Conservation (phyloP, 78 protist species). For the Anaeramoeba flamelloides region DNA sequence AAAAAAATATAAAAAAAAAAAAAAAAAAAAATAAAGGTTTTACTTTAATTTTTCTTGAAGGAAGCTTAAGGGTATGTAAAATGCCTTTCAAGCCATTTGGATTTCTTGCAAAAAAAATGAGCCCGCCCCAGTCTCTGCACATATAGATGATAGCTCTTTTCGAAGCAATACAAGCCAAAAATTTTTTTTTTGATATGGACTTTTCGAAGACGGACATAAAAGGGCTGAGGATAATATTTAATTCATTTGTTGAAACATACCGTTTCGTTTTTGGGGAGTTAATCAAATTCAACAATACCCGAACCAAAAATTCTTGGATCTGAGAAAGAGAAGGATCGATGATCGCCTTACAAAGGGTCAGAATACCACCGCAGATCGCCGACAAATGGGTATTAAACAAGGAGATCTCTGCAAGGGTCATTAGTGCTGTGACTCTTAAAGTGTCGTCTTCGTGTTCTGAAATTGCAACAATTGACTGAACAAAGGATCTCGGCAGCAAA, state of each 20-base stretch:
- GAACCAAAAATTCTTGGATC: neutral
- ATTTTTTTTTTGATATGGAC: neutral
- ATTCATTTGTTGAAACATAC: neutral
- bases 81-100: neutral
- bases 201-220: neutral
- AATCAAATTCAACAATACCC: neutral
- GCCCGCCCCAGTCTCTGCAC: neutral
- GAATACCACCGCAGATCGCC: neutral
- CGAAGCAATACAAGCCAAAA: neutral
- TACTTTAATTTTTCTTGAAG: neutral
- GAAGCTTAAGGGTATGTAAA: neutral
- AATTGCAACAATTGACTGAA: neutral
- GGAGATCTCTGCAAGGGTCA: neutral
- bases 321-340: neutral
- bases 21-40: no score
- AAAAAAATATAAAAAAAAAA: no score
- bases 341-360: neutral
- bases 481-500: neutral
- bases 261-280: neutral
- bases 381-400: neutral
- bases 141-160: neutral
- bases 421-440: neutral
- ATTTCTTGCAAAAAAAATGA: neutral
- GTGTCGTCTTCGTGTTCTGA: neutral
- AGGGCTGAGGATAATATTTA: neutral